Conservation (phyloP, 768 basidiomycete genomes). For the Calocybe gangraenosa region DNA sequence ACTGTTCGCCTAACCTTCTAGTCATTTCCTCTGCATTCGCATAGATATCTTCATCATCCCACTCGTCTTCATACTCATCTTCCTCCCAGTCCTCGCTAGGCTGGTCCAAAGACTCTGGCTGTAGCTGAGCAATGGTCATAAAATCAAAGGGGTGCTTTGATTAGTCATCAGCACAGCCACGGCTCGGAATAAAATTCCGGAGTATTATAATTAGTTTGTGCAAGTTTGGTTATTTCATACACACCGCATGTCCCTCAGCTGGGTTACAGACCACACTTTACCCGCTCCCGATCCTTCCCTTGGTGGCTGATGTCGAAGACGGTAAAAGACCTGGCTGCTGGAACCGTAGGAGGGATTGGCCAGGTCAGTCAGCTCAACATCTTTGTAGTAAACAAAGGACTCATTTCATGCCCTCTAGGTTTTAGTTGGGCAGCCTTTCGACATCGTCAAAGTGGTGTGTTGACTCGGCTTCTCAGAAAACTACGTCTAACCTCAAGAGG, state of each 20-base stretch:
- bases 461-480: neutral
- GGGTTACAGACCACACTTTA: no score
- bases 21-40: constrained; percentile 76
- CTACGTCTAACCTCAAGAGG: neutral
- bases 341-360: constrained; percentile 86
- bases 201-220: constrained; percentile 20
- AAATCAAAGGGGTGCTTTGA: constrained; percentile 4
- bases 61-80: constrained; percentile 36
- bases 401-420: constrained; percentile 43
- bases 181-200: constrained; percentile 7
- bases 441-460: constrained; percentile 95
- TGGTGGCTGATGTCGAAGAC: constrained; percentile 51
- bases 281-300: neutral
- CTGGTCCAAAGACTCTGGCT: constrained; percentile 5
- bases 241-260: constrained; percentile 8
- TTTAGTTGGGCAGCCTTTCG: constrained; percentile 91
- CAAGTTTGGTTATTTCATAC: constrained; percentile 22
- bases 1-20: constrained; percentile 66
- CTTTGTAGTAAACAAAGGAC: constrained; percentile 8
- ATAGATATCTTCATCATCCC: constrained; percentile 55
- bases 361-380: constrained; percentile 48
- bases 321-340: constrained; percentile 83
- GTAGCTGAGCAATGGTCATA: neutral
- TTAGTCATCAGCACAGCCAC: constrained; percentile 9
- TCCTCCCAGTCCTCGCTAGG: constrained; percentile 19